Percentiles rank a stretch among this genome's conserved stretches.
Conservation (phyloP, 305 asterid species). For the Solanum hybrid region DNA sequence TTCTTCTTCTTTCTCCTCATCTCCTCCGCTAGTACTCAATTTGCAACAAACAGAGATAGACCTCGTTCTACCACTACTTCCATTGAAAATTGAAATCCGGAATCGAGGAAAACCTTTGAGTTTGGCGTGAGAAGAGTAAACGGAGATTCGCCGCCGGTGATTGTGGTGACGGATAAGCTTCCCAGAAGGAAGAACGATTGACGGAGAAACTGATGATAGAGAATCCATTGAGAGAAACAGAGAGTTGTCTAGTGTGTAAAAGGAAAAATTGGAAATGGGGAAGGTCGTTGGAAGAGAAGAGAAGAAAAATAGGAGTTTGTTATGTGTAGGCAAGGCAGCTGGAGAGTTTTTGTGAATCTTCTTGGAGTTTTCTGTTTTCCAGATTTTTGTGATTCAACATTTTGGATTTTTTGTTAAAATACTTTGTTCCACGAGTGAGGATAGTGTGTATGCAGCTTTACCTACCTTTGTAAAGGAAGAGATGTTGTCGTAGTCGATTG, state of each 20-base stretch:
- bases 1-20: conserved; percentile 18
- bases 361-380: neutral
- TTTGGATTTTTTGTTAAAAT: neutral
- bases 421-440: too few relatives aligned
- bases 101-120: conserved; percentile 1
- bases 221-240: conserved; percentile 37
- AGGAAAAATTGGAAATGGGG: neutral
- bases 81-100: neutral
- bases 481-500: neutral
- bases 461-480: neutral
- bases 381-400: neutral
- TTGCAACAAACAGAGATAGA: conserved; percentile 13
- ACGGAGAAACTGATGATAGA: conserved; percentile 46
- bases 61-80: conserved; percentile 10
- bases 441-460: neutral
- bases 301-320: neutral
- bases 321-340: neutral
- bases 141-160: conserved; percentile 29
- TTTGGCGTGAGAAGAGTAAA: conserved; percentile 9
- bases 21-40: conserved; percentile 6
- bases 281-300: conserved; percentile 9
- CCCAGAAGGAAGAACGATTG: conserved; percentile 38
- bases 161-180: conserved; percentile 24
- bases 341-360: neutral
- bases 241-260: neutral